phyloP scores from a whole-genome alignment of 2,329 filamentous ascomycete species.

The Cercospora sojina region DNA sequence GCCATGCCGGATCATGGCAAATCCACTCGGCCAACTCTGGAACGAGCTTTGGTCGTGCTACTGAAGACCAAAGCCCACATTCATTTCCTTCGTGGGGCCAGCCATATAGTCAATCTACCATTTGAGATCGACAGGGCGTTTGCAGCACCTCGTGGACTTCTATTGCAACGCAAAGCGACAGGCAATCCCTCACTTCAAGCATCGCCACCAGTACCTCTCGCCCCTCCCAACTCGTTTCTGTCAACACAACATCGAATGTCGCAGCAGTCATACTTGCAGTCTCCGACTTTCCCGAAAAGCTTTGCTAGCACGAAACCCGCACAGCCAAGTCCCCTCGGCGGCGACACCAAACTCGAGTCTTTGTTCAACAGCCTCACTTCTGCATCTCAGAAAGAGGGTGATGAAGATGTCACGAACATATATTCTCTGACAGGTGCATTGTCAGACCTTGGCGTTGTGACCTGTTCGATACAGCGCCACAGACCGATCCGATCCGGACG shows the following conservation, averaged over 20 bases:
- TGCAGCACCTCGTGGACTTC: conserved; percentile 75
- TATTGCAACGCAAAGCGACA: conserved; percentile 78
- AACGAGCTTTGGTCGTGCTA: conserved; percentile 75
- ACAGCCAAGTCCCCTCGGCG: conserved; percentile 30
- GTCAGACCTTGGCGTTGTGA: conserved; percentile 76
- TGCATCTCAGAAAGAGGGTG: conserved; percentile 16
- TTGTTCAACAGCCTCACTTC: conserved; percentile 33
- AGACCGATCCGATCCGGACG: conserved; percentile 29
- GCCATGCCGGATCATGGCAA: neutral
- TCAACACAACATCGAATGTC: conserved; percentile 59
- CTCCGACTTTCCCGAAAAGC: conserved; percentile 35
- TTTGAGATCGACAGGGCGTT: conserved; percentile 91
- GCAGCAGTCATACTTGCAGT: conserved; percentile 38
- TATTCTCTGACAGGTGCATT: conserved; percentile 85
- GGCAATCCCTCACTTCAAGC: conserved; percentile 42
- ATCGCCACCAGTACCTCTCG: conserved; percentile 49
- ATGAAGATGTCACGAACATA: conserved; percentile 66
- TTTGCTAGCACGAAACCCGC: conserved; percentile 23
- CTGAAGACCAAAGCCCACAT: conserved; percentile 91
- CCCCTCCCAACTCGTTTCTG: conserved; percentile 80
- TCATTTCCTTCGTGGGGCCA: conserved; percentile 84
- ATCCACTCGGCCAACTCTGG: neutral
- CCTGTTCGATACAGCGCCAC: conserved; percentile 33
- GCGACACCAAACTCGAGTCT: conserved; percentile 29
- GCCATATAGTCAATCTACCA: conserved; percentile 85